These are phyloP conservation scores for Bipolaris victoriae DNA, from an alignment of 2,329 filamentous ascomycete genomes.

Conservation along the genomic window DNA sequence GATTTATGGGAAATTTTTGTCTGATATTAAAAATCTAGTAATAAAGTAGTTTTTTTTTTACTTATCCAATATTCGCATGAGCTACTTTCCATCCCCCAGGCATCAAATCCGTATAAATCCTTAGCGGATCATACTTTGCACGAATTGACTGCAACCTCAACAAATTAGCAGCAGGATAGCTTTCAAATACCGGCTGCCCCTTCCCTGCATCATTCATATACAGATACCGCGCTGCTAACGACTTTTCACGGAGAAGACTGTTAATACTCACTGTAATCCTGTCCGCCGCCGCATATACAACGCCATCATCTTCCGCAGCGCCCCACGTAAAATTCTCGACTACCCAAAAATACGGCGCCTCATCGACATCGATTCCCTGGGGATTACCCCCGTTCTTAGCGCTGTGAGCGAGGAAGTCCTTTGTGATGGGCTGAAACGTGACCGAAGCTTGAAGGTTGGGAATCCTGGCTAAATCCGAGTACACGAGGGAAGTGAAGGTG, in stretches of 20 bases:
- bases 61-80: constrained; percentile 1
- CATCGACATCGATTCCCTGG: constrained; percentile 21
- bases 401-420: constrained; percentile 24
- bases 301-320: constrained; percentile 13
- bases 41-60: too few relatives aligned
- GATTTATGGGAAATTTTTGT: background rate
- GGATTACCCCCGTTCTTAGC: constrained; percentile 27
- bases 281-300: constrained; percentile 13
- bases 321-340: constrained; percentile 24
- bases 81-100: constrained; percentile 32
- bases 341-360: constrained; percentile 28
- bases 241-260: constrained; percentile 1
- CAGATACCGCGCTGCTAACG: constrained; percentile 12
- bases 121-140: constrained; percentile 39
- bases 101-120: constrained; percentile 34
- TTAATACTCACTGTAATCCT: constrained; percentile 19
- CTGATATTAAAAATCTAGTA: too few relatives aligned
- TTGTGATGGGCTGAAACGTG: constrained; percentile 30
- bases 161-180: constrained; percentile 41
- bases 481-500: constrained; percentile 17
- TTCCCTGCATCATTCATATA: constrained; percentile 39
- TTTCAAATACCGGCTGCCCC: constrained; percentile 32
- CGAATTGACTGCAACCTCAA: constrained; percentile 36
- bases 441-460: constrained; percentile 17
- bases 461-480: constrained; percentile 9